Evolutionary conservation across 352 stramenopile genomes (phyloP).

Genomic region (Globisporangium recalcitrans): DNA sequence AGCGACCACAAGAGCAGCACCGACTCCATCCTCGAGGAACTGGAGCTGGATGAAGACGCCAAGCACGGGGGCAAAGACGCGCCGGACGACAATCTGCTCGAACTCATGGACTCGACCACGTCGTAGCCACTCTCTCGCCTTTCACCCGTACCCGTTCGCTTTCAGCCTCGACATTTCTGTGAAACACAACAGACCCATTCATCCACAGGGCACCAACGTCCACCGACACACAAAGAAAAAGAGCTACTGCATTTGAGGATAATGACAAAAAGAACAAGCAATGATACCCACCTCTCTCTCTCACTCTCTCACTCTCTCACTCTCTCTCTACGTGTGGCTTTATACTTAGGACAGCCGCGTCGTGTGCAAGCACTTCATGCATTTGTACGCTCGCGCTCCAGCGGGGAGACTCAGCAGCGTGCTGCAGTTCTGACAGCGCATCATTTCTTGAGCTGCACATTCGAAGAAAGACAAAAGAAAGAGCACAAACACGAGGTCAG

Average conservation of each 20-base stretch:
- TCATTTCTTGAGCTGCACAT: conserved; percentile 75
- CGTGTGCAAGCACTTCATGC: conserved; percentile 85
- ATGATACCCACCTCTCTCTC: background rate
- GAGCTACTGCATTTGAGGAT: conserved; percentile 12
- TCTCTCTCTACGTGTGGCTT: background rate
- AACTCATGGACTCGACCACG: conserved; percentile 82
- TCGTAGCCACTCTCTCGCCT: conserved; percentile 5
- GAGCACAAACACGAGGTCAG: conserved; percentile 16
- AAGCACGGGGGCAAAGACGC: conserved; percentile 40
- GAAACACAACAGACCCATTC: background rate
- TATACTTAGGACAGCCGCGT: conserved; percentile 60
- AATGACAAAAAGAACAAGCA: conserved; percentile 4
- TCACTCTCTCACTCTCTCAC: background rate
- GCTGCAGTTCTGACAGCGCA: conserved; percentile 85
- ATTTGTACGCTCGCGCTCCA: conserved; percentile 84
- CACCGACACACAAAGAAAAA: background rate
- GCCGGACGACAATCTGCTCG: conserved; percentile 69
- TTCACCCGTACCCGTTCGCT: background rate
- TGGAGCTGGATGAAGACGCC: conserved; percentile 52
- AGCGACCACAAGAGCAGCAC: conserved; percentile 63
- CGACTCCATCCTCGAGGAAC: conserved; percentile 46
- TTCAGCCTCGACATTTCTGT: background rate
- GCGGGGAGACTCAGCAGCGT: conserved; percentile 76
- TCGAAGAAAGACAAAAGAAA: conserved; percentile 2
- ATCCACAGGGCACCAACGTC: background rate